Conservation (phyloP, 2,329 filamentous ascomycete genomes). For the Aurifilum marmelostoma region DNA sequence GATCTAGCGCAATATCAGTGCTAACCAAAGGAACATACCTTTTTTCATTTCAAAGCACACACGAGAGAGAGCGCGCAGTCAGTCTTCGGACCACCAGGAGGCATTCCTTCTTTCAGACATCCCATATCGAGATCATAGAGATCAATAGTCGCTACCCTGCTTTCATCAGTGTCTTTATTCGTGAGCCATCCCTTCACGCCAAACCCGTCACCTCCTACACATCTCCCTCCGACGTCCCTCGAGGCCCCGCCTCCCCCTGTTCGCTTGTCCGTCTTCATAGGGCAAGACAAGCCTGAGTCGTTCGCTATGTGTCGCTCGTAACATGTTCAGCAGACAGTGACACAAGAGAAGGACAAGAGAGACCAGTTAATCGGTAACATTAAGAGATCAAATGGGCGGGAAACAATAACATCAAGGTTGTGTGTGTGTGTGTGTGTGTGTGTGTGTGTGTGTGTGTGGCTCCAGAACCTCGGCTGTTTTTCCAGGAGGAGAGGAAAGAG, state of each 20-base stretch:
- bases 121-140: too few relatives aligned
- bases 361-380: background rate
- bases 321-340: slow-evolving; percentile 8
- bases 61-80: background rate
- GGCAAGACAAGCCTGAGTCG: slow-evolving; percentile 4
- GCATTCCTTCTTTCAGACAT: background rate
- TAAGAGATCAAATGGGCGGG: too few relatives aligned
- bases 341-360: background rate
- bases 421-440: background rate
- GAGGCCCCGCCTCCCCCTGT: background rate
- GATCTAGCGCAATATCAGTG: background rate
- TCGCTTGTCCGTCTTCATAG: background rate
- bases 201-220: background rate
- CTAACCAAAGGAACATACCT: too few relatives aligned
- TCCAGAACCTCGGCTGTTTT: slow-evolving; percentile 1
- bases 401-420: background rate
- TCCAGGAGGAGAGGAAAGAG: background rate
- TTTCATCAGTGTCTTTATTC: background rate
- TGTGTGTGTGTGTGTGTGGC: background rate
- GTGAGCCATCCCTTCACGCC: background rate
- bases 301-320: slow-evolving; percentile 10
- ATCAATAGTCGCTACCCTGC: too few relatives aligned
- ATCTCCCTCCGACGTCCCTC: background rate
- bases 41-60: too few relatives aligned
- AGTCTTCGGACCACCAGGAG: background rate